phyloP scores from a whole-genome alignment of 2,329 filamentous ascomycete species.

The Lecanicillium sp. region DNA sequence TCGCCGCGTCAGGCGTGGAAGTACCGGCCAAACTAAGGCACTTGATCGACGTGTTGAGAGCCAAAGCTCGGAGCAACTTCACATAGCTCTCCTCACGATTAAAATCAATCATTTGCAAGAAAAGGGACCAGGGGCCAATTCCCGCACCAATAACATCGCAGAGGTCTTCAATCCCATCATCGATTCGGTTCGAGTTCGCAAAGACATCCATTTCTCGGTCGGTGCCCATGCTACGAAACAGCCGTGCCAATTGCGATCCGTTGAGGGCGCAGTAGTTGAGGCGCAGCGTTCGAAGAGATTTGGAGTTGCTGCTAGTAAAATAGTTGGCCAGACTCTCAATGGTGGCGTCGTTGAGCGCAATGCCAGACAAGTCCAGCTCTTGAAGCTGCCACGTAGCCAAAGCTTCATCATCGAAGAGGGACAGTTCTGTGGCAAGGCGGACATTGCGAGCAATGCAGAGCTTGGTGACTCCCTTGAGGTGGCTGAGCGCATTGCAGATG shows the following conservation, averaged over 20 bases:
- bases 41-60: constrained; percentile 43
- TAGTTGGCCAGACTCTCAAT: constrained; percentile 42
- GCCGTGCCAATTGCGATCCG: constrained; percentile 41
- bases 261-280: constrained; percentile 49
- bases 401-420: constrained; percentile 41
- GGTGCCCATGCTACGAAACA: constrained; percentile 46
- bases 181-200: constrained; percentile 47
- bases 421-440: constrained; percentile 37
- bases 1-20: constrained; percentile 41
- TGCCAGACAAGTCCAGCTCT: constrained; percentile 49
- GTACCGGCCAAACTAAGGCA: constrained; percentile 51
- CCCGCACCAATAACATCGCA: constrained; percentile 41
- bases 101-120: constrained; percentile 54
- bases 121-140: constrained; percentile 43
- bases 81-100: constrained; percentile 45
- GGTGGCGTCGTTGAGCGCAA: constrained; percentile 47
- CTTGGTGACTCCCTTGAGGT: constrained; percentile 38
- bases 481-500: constrained; percentile 38
- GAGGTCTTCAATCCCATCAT: constrained; percentile 45
- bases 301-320: constrained; percentile 34
- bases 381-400: constrained; percentile 42
- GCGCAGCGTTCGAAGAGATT: constrained; percentile 37
- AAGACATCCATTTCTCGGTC: constrained; percentile 42
- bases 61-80: constrained; percentile 43
- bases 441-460: constrained; percentile 48